Conservation (phyloP, 108 stramenopile genomes). For the Skeletonema costatum region DNA sequence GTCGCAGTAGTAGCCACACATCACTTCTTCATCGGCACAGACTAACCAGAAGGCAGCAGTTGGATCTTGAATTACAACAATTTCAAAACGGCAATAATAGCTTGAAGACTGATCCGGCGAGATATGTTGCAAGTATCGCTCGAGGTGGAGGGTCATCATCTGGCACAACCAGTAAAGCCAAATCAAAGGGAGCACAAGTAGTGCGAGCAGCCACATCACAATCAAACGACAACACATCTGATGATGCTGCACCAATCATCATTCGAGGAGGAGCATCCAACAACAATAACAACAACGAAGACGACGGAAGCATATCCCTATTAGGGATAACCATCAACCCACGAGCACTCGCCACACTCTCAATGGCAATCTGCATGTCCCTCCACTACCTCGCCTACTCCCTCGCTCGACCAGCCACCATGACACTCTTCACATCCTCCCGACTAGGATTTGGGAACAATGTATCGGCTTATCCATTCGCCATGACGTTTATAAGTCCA, state of each 20-base stretch:
- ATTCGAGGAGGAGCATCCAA: slow-evolving; percentile 3
- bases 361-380: slow-evolving; percentile 47
- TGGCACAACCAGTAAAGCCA: neutral
- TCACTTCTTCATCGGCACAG: neutral
- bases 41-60: neutral
- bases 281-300: neutral
- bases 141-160: neutral
- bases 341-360: slow-evolving; percentile 39
- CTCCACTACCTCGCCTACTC: slow-evolving; percentile 48
- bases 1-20: neutral
- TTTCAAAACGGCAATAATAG: neutral
- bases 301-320: neutral
- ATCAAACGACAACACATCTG: neutral
- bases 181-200: neutral
- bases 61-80: neutral
- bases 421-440: slow-evolving; percentile 53
- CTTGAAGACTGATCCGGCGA: neutral
- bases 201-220: neutral
- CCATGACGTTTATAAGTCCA: slow-evolving; percentile 50
- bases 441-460: slow-evolving; percentile 36
- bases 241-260: neutral
- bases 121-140: neutral
- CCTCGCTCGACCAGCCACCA: slow-evolving; percentile 52
- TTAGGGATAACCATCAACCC: slow-evolving; percentile 6
- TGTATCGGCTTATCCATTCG: slow-evolving; percentile 44